Base-by-base conservation (phyloP, 1,284 basidiomycete species). In the Austroboletus niveus region DNA sequence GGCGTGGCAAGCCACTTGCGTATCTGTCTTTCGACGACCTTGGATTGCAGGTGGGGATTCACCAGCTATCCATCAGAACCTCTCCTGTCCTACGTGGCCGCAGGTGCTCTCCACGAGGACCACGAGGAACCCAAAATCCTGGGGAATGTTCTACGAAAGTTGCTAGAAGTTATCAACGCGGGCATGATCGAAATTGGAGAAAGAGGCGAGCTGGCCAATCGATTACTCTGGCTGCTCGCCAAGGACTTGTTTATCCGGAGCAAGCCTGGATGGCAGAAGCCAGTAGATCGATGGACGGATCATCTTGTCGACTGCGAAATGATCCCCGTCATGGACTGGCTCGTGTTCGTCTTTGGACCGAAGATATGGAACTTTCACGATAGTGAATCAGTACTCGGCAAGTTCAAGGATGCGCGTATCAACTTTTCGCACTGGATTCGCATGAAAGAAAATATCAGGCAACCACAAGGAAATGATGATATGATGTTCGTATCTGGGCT, bases 181-280 rank as follows among this genome's bases (percentile, higher is more conserved):
- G 57, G 53, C 3, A 51, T 60, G 43, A 47, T 60, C 1, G 55
- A 60, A 22, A 15, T 47, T 5, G 51, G 52, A 5, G 45, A 54
- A 27, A 43, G 38, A 2, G 49, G 47, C 0, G 51, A 57, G n/a
- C 44, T 17, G 17, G 17, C 17, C 17, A 17, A 17, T 17, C 17
- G 17, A 17, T 17, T 17, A 17, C 17, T 17, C 0, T 59, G 58
- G 53, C 34, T 60, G 1, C 11, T 60, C 1, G 35, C 47, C 5
- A 61, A 60, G 36, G 58, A 56, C 12, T 8, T 60, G 15, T 59
- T 36, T 0, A 6, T 58, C 17, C 45, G 49, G 1, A 17, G n/a
- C 6, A 17, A 36, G 0, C 15, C 27, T 5, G 11, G 4, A 8
- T 5, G 15, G 1, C n/a, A 4, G 15, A 45, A 49, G 11, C 4